Evolutionary conservation across 176 grass and related monocot genomes (phyloP).

Genomic region (Phragmites australis): DNA sequence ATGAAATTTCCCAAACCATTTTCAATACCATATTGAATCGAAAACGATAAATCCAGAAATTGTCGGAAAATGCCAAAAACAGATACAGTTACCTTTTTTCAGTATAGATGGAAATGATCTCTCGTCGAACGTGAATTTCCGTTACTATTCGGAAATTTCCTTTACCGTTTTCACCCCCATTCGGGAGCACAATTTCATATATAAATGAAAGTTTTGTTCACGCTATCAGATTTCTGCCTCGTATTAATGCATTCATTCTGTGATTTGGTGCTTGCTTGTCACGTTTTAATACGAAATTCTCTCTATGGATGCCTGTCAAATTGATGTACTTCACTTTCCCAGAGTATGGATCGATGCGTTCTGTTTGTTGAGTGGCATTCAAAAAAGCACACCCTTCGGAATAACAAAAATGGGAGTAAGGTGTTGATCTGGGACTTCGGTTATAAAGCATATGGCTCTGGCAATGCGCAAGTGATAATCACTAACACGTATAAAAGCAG

Average conservation of each 20-base stretch:
- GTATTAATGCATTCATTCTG: slow-evolving; percentile 13
- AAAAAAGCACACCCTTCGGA: too few species aligned
- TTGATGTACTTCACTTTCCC: not conserved
- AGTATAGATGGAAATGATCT: too few species aligned
- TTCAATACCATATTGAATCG: too few species aligned
- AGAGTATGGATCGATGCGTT: not conserved
- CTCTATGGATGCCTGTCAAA: not conserved
- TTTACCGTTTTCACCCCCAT: too few species aligned
- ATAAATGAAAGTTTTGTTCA: not conserved
- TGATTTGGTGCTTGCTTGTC: not conserved
- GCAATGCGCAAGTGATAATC: not conserved
- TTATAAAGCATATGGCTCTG: not conserved
- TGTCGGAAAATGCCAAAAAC: too few species aligned
- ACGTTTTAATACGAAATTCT: not conserved
- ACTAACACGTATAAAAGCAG: not conserved
- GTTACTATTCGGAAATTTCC: too few species aligned
- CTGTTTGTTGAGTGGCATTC: too few species aligned
- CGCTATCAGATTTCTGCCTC: not conserved
- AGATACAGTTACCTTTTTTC: too few species aligned
- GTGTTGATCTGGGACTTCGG: not conserved
- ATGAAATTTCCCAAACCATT: not conserved
- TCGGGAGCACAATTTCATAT: not conserved
- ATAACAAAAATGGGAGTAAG: too few species aligned
- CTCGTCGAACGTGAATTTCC: too few species aligned
- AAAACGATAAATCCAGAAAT: too few species aligned